Evolutionary conservation across 2,329 filamentous ascomycete species (phyloP).

Genomic region (Hortaea sp.): DNA sequence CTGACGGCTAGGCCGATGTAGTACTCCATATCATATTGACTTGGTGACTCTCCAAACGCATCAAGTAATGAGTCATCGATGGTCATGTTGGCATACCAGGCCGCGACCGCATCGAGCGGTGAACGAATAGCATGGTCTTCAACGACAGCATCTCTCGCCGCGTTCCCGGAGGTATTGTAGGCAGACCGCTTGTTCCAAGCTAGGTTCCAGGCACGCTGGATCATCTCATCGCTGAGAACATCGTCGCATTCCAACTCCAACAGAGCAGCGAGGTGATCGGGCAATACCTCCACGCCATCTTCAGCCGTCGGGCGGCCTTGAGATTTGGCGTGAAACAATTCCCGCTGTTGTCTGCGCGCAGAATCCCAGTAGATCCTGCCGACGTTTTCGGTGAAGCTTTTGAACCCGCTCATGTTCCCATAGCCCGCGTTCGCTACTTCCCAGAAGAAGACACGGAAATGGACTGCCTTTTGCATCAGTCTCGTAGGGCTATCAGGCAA

Average conservation of each 20-base stretch:
- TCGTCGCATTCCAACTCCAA: constrained; percentile 73
- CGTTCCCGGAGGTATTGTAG: constrained; percentile 54
- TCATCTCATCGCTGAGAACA: constrained; percentile 65
- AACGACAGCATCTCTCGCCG: constrained; percentile 71
- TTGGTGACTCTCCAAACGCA: constrained; percentile 38
- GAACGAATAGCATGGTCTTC: constrained; percentile 78
- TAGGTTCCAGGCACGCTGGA: constrained; percentile 80
- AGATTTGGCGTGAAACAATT: constrained; percentile 17
- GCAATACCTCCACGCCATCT: constrained; percentile 55
- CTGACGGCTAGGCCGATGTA: constrained; percentile 58
- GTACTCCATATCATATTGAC: constrained; percentile 34
- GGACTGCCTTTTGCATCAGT: constrained; percentile 84
- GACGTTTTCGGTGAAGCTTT: constrained; percentile 61
- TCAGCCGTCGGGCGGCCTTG: constrained; percentile 22
- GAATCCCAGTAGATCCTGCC: constrained; percentile 73
- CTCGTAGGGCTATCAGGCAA: constrained; percentile 72
- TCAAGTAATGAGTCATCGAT: constrained; percentile 60
- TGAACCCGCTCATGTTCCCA: constrained; percentile 53
- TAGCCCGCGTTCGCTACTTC: constrained; percentile 58
- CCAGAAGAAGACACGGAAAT: constrained; percentile 84
- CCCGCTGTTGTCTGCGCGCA: constrained; percentile 54
- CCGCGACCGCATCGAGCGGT: constrained; percentile 79
- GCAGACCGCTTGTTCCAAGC: constrained; percentile 76
- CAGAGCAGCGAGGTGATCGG: constrained; percentile 64
- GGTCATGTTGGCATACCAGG: constrained; percentile 74